Base-by-base conservation (phyloP, 805 yeast species). In the Saccharomycopsis sp. region DNA sequence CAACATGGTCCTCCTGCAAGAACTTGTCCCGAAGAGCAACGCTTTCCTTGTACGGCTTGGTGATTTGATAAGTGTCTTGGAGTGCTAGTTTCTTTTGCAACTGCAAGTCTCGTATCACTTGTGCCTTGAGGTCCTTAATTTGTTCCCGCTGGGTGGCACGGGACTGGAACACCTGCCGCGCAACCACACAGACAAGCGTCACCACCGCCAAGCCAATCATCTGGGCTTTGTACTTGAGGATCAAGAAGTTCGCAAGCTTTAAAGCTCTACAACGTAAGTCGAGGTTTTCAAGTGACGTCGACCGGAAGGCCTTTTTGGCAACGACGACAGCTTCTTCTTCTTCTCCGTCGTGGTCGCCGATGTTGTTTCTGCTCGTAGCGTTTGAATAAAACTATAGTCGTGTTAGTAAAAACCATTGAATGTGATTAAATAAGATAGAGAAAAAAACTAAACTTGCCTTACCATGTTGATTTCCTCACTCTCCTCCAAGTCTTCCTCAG, bases 11-110 rank as follows among this genome's bases (percentile, higher is more conserved):
- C 32, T 57, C 57, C 15, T 61, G 53, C 13, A 81, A 60, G 32
- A 78, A 65, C 43, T 74, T 68, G 54, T 82, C 92, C 30, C 94
- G 67, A 19, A 84, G 63, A 53, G 82, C 92, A 34, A 79, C 79
- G 13, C 81, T 67, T 29, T 85, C 84, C 43, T 84, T 61, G 51
- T 68, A 80, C 7, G 65, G 54, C 23, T 56, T 64, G 31, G 62
- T 64, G 51, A n/a, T n/a, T n/a, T n/a, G n/a, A n/a, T n/a, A n/a
- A n/a, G n/a, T n/a, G n/a, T n/a, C n/a, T n/a, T n/a, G 57, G 54
- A 12, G 61, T 65, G 18, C 56, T 57, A 35, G 49, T 46, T 19
- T 65, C 67, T 9, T 43, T 43, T 34, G 53, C 47, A 4, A 69
- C 49, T 36, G 53, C 37, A 37, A 54, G 56, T 4, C 68, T 62